Conservation (phyloP, 768 basidiomycete species). For the Baorangia bicolor region DNA sequence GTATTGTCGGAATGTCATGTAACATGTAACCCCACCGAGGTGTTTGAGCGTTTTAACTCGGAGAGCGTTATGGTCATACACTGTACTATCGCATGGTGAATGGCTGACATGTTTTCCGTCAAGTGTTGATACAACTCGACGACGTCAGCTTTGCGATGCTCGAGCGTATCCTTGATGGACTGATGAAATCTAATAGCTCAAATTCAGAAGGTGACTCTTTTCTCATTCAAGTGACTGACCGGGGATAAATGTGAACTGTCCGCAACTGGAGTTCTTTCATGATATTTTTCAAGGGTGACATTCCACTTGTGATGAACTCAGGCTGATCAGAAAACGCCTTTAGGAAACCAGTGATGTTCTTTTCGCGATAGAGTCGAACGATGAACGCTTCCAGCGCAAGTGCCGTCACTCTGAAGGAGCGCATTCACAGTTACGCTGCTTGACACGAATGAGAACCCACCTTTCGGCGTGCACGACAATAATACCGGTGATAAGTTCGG, state of each 20-base stretch:
- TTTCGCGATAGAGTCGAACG: constrained; percentile 84
- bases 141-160: constrained; percentile 84
- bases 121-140: constrained; percentile 87
- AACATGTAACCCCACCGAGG: constrained; percentile 44
- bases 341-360: constrained; percentile 86
- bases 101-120: constrained; percentile 85
- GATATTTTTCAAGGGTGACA: constrained; percentile 88
- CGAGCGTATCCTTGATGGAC: constrained; percentile 77
- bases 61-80: constrained; percentile 90
- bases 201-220: neutral
- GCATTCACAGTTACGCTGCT: neutral
- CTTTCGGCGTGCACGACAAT: constrained; percentile 89
- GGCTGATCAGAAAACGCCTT: constrained; percentile 98
- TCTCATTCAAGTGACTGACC: constrained; percentile 46
- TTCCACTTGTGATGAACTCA: constrained; percentile 88
- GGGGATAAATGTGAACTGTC: constrained; percentile 88
- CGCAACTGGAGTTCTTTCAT: constrained; percentile 91
- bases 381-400: constrained; percentile 91
- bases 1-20: neutral
- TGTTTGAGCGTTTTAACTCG: constrained; percentile 87
- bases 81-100: constrained; percentile 88
- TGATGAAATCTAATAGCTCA: constrained; percentile 73
- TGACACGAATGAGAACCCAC: constrained; percentile 40
- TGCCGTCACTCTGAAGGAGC: constrained; percentile 67
- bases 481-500: constrained; percentile 83